Evolutionary conservation across 352 stramenopile genomes (phyloP), one percentile per base, ranked within the genome.

Genomic region (Plasmopara muralis): DNA sequence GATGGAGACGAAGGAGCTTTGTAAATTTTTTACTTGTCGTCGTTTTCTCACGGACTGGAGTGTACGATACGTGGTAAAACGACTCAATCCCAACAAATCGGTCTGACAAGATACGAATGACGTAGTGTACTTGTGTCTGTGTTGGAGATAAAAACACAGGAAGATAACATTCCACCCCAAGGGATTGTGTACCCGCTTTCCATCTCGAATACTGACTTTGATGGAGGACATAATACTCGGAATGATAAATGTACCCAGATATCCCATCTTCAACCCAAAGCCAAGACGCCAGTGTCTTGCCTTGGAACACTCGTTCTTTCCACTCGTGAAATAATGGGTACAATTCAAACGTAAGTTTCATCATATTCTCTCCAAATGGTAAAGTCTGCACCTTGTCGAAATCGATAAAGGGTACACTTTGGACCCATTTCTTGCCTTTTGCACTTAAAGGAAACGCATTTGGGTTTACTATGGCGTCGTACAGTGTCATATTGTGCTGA

Each of bases 181-280:
- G 77, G 9, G 58, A 68, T 48, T 85, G 66, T 9, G 70, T 73
- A 43, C 77, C 69, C 55, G 85, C 74, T 34, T 84, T 77, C 75
- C 76, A 87, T 0, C 66, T 68, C 33, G 84, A 55, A 42, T 77
- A 92, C 7, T 83, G 74, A 20, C 74, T 88, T 52, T 94, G 81
- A 48, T 85, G 75, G 6, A 98, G 61, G 6, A 93, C 68, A 37
- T 93, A 84, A 50, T 92, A 85, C 63, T 98, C 94, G 13, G 80
- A 92, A 66, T 98, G 93, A 55, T 98, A 97, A 50, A 98, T 96
- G 40, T 81, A 83, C 0, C 96, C 89, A 0, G 81, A 93, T 14
- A 83, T 67, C 0, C 77, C 77, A 60, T 99, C 96, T 78, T 99
- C 97, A 10, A 99, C 86, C 97, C 96, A 99, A 10, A 99, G 66